Percentiles rank a stretch among this genome's conserved stretches.
phyloP scores from a whole-genome alignment of 768 basidiomycete genomes.

The Serpula lacrymans region DNA sequence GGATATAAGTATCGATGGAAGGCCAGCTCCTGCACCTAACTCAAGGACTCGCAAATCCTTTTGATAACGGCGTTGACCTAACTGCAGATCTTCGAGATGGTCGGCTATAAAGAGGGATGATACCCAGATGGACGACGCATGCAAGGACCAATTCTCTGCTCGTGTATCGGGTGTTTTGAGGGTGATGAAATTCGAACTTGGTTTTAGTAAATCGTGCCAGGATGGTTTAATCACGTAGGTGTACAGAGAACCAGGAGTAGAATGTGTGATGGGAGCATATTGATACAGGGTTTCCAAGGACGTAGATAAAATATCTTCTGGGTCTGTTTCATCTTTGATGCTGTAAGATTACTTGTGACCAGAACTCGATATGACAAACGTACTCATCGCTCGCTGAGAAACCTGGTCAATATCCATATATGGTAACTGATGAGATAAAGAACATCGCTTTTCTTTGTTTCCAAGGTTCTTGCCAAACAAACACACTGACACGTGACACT shows the following conservation, averaged over 20 bases:
- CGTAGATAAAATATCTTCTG: slow-evolving; percentile 67
- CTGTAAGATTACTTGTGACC: too few species aligned
- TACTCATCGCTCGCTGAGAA: too few species aligned
- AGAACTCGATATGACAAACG: too few species aligned
- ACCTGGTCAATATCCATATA: too few species aligned
- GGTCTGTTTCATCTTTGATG: slow-evolving; percentile 29
- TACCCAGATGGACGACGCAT: slow-evolving; percentile 76
- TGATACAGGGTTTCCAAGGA: slow-evolving; percentile 63
- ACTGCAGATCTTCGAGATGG: slow-evolving; percentile 47
- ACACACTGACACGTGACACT: not conserved
- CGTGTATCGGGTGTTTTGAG: slow-evolving; percentile 63
- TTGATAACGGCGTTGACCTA: slow-evolving; percentile 26
- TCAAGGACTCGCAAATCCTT: slow-evolving; percentile 50
- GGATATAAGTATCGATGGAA: slow-evolving; percentile 68
- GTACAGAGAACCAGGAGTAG: slow-evolving; percentile 52
- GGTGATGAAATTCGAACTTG: slow-evolving; percentile 28
- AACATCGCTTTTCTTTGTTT: slow-evolving; percentile 8
- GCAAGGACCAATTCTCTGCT: slow-evolving; percentile 68
- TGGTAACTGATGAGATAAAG: too few species aligned
- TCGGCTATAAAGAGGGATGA: slow-evolving; percentile 67
- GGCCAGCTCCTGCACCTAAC: slow-evolving; percentile 70
- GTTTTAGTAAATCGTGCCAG: slow-evolving; percentile 12
- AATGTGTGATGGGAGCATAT: slow-evolving; percentile 56
- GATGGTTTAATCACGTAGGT: slow-evolving; percentile 34
- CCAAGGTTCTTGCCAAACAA: slow-evolving; percentile 3